These are phyloP conservation scores for Coniochaeta pulveracea DNA, from an alignment of 2,329 filamentous ascomycete species.

Conservation along the genomic window DNA sequence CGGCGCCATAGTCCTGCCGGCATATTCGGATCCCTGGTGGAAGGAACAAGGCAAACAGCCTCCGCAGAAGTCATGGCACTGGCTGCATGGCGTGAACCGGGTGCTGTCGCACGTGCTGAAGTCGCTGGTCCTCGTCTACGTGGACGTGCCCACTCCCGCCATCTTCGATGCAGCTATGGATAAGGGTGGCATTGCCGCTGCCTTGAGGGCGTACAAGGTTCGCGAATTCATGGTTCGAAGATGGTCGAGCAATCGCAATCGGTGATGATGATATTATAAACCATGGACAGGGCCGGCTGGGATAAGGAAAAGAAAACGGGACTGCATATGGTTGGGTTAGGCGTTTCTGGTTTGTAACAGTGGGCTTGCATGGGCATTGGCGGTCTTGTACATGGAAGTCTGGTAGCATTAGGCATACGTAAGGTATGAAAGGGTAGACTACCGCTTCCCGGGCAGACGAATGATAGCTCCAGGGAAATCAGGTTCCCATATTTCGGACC, in stretches of 20 bases:
- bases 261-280: conserved; percentile 11
- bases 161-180: conserved; percentile 16
- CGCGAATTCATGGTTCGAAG: conserved; percentile 18
- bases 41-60: conserved; percentile 38
- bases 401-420: no score
- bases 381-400: no score
- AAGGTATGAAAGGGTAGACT: no score
- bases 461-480: no score
- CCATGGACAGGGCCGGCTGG: neutral
- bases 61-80: conserved; percentile 55
- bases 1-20: conserved; percentile 71
- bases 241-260: conserved; percentile 19
- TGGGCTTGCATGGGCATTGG: neutral
- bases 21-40: conserved; percentile 71
- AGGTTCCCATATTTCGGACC: no score
- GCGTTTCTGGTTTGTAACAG: neutral
- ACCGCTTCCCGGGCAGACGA: no score
- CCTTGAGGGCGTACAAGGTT: conserved; percentile 16
- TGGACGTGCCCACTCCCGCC: conserved; percentile 70
- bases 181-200: conserved; percentile 12
- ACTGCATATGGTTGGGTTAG: no score
- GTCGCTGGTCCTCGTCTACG: conserved; percentile 79
- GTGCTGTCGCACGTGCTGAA: conserved; percentile 87
- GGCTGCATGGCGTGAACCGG: conserved; percentile 81
- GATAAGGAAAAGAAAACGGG: neutral